Base-by-base conservation (phyloP, 352 stramenopile species). In the Peronosclerospora sorghi region DNA sequence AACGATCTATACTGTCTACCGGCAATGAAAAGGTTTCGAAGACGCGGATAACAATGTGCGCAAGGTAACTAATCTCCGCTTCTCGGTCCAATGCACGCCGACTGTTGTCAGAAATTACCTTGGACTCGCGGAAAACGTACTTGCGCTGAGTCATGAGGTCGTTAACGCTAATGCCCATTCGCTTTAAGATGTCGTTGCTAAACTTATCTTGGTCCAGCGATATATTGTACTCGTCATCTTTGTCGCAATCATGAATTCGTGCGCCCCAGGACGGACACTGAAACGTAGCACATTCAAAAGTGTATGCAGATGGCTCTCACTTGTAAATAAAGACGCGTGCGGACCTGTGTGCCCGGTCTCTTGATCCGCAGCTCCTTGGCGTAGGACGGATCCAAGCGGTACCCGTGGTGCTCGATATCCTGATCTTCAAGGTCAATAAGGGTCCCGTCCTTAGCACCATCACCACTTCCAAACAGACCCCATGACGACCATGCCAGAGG, bases 301-400 rank as follows among this genome's bases (percentile, higher is more conserved):
- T 19, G 94, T 95, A 63, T 99, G 95, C 44, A 99, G 74, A 68
- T 99, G 97, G 45, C 75, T 90, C 68, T 99, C 97, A 32, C 89
- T 98, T 12, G 96, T 99, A 54, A 99, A 63, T 99, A 99, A 13
- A 99, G 69, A 4, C 96, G 83, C 20, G 95, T 99, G 48, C 96
- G 90, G 42, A 93, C 76, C 54, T 88, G 77, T 7, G 75, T 90
- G 4, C 68, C 71, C 0, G 80, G 77, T 32, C 75, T 89, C 58
- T 98, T 98, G 64, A 98, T 98, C 28, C 84, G 82, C 26, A 98
- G 60, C 51, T 99, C 96, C 35, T 88, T 88, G 3, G 73, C 78
- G 26, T 82, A 93, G 5, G 76, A 79, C 10, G 80, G 78, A 34
- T 95, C 81, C 36, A 95, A 64, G 3, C 80, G 76, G 35, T 95